Conservation (phyloP, 148 eudicot species). For the Gaultheria prostrata region DNA sequence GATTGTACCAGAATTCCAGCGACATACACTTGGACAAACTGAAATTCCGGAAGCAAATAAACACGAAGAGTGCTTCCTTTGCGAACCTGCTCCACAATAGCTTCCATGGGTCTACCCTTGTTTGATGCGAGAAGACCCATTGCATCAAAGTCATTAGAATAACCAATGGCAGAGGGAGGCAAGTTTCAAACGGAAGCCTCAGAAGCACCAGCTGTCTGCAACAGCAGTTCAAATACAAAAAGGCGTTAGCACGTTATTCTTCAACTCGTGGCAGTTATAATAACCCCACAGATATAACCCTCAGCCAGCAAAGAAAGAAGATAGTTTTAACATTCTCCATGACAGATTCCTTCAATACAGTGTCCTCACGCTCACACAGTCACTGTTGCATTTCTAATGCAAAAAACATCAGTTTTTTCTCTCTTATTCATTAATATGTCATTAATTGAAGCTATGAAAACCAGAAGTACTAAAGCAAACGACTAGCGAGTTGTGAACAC, state of each 20-base stretch:
- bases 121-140: constrained; percentile 46
- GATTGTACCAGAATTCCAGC: constrained; percentile 76
- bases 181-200: constrained; percentile 76
- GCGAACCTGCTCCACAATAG: constrained; percentile 89
- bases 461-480: too few relatives aligned
- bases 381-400: too few relatives aligned
- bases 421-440: too few relatives aligned
- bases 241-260: neutral
- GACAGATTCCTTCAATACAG: too few relatives aligned
- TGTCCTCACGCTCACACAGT: too few relatives aligned
- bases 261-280: neutral
- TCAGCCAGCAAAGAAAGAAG: too few relatives aligned
- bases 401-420: too few relatives aligned
- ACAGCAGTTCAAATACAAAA: constrained; percentile 2
- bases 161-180: constrained; percentile 89
- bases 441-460: too few relatives aligned
- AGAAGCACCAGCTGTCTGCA: constrained; percentile 75
- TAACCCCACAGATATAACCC: neutral
- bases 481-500: too few relatives aligned
- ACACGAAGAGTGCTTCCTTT: constrained; percentile 87
- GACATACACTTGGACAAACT: constrained; percentile 77
- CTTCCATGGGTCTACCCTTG: constrained; percentile 74
- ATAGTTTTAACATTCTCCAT: too few relatives aligned
- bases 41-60: constrained; percentile 82
- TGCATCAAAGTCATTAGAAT: constrained; percentile 61